Conservation (phyloP, 106 monocot species). For the Dendrobium chrysotoxum region DNA sequence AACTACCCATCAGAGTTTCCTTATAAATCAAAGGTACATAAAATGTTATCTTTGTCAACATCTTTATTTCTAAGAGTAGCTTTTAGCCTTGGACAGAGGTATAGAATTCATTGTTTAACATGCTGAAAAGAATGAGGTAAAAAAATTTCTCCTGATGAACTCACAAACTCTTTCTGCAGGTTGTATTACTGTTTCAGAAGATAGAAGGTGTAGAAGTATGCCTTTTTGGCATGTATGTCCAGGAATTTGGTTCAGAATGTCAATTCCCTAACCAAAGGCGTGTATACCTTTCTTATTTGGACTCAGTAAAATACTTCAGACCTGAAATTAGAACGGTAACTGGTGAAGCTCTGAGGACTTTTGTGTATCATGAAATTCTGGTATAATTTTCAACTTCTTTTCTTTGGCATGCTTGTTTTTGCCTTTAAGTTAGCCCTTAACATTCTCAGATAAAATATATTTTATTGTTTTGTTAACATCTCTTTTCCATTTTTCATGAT, state of each 20-base stretch:
- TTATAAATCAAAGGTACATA: slow-evolving; percentile 90
- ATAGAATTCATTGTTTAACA: no score
- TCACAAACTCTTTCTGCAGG: slow-evolving; percentile 38
- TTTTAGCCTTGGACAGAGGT: not conserved
- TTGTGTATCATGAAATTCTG: slow-evolving; percentile 99
- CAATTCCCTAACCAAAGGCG: slow-evolving; percentile 88
- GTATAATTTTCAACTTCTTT: slow-evolving; percentile 29
- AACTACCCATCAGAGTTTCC: slow-evolving; percentile 95
- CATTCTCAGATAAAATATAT: not conserved
- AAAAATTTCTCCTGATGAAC: not conserved
- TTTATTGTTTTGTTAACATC: not conserved
- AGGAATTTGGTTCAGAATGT: slow-evolving; percentile 97
- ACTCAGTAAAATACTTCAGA: slow-evolving; percentile 98
- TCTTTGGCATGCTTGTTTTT: not conserved
- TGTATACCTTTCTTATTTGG: slow-evolving; percentile 95
- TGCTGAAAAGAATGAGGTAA: not conserved
- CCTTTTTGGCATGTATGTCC: slow-evolving; percentile 99
- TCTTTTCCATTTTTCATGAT: not conserved
- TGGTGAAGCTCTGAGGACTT: slow-evolving; percentile 93
- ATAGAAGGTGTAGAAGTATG: slow-evolving; percentile 99
- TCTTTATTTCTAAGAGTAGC: not conserved
- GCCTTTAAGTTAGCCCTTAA: not conserved
- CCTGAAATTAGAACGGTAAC: slow-evolving; percentile 85
- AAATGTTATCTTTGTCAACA: not conserved
- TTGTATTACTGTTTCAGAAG: slow-evolving; percentile 91